These are phyloP conservation scores for Raddia distichophylla DNA, from an alignment of 176 grass and related monocot species.

Conservation along the genomic window DNA sequence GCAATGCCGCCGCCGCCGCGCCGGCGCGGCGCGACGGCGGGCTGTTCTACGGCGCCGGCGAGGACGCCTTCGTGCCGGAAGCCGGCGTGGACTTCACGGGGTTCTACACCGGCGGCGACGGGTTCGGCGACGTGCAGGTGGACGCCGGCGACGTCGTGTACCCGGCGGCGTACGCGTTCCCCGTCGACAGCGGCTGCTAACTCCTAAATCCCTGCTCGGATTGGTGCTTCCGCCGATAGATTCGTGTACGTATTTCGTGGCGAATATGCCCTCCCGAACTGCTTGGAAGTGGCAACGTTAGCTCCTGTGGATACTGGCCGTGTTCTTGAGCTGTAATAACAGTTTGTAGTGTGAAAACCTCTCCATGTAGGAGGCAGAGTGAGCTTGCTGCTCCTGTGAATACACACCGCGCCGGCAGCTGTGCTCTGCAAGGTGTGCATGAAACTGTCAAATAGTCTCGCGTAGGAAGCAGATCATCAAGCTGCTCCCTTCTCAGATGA, in stretches of 20 bases:
- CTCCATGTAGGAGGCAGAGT: not conserved
- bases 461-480: too few species aligned
- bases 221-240: not conserved
- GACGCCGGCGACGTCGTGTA: conserved; percentile 5
- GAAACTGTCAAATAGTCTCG: too few species aligned
- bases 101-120: conserved; percentile 43
- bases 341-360: not conserved
- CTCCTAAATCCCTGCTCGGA: not conserved
- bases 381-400: not conserved
- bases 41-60: not conserved
- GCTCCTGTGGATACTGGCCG: not conserved
- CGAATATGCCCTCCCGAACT: conserved; percentile 11
- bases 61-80: not conserved
- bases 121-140: not conserved
- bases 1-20: not conserved
- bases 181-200: conserved; percentile 44
- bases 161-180: conserved; percentile 45
- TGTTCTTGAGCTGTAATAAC: not conserved
- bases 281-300: conserved; percentile 10
- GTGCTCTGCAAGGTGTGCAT: not conserved
- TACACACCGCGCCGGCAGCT: not conserved
- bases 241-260: not conserved
- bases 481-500: too few species aligned
- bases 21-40: not conserved
- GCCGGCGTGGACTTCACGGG: conserved; percentile 13